These are phyloP conservation scores for Corymbia calophylla DNA, from an alignment of 441 rosid genomes.

Conservation along the genomic window DNA sequence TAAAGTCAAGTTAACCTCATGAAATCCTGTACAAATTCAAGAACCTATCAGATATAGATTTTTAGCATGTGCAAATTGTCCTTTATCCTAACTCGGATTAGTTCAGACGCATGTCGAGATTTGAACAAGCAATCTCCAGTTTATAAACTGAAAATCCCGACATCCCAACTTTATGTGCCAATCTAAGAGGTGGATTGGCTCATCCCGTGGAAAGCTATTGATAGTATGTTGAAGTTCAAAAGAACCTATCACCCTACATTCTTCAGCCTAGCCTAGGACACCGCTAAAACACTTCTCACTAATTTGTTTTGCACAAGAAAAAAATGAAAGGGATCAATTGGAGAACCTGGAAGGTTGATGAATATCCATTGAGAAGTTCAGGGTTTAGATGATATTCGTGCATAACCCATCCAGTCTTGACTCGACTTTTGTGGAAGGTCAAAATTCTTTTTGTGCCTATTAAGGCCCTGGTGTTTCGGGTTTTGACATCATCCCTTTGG, in stretches of 20 bases:
- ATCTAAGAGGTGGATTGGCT: background rate
- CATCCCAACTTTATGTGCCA: no score
- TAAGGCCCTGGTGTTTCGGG: background rate
- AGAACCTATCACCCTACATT: background rate
- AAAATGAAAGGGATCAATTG: no score
- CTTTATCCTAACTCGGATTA: background rate
- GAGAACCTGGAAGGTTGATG: background rate
- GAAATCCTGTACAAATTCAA: background rate
- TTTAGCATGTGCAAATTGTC: background rate
- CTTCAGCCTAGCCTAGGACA: background rate
- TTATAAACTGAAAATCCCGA: accelerated
- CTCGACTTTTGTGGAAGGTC: background rate
- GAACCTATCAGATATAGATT: background rate
- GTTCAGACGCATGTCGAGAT: accelerated
- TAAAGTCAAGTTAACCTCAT: background rate
- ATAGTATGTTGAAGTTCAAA: background rate
- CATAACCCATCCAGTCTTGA: background rate
- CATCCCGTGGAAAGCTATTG: background rate
- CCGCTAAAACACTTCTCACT: background rate
- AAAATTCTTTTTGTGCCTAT: background rate
- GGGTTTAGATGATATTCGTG: background rate
- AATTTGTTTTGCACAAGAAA: background rate
- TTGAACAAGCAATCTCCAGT: background rate
- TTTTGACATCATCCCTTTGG: background rate
- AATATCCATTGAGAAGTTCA: background rate